Base-by-base conservation (phyloP, 768 basidiomycete species). In the Lactarius hengduanensis region DNA sequence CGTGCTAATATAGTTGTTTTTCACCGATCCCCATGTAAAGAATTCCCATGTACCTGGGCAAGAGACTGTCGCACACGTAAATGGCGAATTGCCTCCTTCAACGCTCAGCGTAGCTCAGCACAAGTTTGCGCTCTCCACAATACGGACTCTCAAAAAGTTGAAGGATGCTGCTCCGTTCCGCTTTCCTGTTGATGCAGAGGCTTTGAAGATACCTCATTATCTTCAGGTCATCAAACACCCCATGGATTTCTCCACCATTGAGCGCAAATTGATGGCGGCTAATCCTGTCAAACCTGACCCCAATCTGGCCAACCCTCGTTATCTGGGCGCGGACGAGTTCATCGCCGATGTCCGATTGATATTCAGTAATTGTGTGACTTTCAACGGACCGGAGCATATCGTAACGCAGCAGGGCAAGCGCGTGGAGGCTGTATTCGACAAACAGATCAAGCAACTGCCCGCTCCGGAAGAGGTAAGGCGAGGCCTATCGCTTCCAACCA, bases 171-270 rank as follows among this genome's bases (percentile, higher is more conserved):
- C 75, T 1, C 87, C 94, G 1, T 99, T 99, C 79, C 77, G 90
- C 61, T 82, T 81, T 59, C 95, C 97, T 22, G 97, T 99, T 64
- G 97, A 99, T 76, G 83, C 88, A 26, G 83, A 95, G 70, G 89
- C 86, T 9, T 80, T 94, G 71, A 86, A 86, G 67, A 86, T 93
- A 67, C 96, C 94, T 10, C 94, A 96, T 75, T 99, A 99, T 72
- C 85, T 85, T 41, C 82, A 82, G 55, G 86, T 98, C 74, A 86
- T 99, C 78, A 92, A 88, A 73, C 85, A 83, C 32, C 97, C 97
- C 0, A 98, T 98, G 93, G 97, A 98, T 75, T 83, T 99, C 56
- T 83, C 87, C 3, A 97, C 96, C 54, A 86, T 98, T 65, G 96
- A 98, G 78, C 85, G 85, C 72, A 97, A 98, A 78, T 81, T 98